Percentiles rank a stretch among this genome's conserved stretches.
Evolutionary conservation across 2,329 filamentous ascomycete species (phyloP).

Genomic region (Botrytis pseudocinerea): DNA sequence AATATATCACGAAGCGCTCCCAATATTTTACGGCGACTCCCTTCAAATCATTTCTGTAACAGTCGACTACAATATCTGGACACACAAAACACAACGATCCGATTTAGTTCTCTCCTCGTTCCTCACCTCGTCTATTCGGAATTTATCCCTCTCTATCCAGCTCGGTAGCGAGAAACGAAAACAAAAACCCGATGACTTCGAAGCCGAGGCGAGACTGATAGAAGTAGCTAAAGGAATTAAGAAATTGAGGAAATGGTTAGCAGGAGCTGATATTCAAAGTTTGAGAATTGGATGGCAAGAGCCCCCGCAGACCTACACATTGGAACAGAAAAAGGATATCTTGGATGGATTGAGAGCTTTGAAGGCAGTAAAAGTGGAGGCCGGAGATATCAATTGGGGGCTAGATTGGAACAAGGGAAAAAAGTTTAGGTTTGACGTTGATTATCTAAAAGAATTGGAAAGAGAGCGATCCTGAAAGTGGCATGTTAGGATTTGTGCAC

Average conservation of each 20-base stretch:
- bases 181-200: constrained; percentile 40
- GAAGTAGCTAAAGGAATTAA: constrained; percentile 72
- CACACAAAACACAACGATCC: constrained; percentile 34
- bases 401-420: constrained; percentile 37
- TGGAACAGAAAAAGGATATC: constrained; percentile 36
- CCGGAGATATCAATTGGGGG: constrained; percentile 37
- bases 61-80: constrained; percentile 38
- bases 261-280: constrained; percentile 32
- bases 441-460: constrained; percentile 35
- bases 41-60: constrained; percentile 31
- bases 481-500: neutral
- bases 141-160: constrained; percentile 34
- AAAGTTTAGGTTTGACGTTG: constrained; percentile 34
- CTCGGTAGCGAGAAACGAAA: constrained; percentile 40
- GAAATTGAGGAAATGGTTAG: constrained; percentile 36
- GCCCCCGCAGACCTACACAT: constrained; percentile 37
- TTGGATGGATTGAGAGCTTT: constrained; percentile 35
- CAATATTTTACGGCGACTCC: constrained; percentile 34
- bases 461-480: constrained; percentile 22
- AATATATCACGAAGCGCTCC: constrained; percentile 34
- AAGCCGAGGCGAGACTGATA: constrained; percentile 59
- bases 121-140: constrained; percentile 33
- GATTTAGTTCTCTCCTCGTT: constrained; percentile 31
- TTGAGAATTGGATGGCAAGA: constrained; percentile 37
- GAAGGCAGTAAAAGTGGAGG: constrained; percentile 30